phyloP scores from a whole-genome alignment of 352 stramenopile genomes.

The Saprolegnia diclina region DNA sequence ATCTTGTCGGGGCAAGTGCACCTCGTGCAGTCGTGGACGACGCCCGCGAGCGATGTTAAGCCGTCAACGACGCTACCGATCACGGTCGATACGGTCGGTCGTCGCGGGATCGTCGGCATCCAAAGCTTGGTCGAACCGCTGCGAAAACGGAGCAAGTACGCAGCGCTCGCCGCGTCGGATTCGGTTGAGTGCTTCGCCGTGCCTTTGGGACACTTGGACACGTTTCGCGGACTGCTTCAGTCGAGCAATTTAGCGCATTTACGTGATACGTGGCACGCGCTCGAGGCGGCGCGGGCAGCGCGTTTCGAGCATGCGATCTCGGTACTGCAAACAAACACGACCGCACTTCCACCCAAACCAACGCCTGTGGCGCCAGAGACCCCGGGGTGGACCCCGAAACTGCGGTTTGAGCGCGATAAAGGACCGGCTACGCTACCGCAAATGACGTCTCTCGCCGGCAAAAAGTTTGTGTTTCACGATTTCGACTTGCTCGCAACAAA shows the following conservation, averaged over 20 bases:
- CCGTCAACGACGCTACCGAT: neutral
- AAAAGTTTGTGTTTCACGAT: conserved; percentile 23
- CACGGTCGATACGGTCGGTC: conserved; percentile 5
- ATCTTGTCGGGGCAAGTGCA: conserved; percentile 31
- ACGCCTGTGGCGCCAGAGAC: neutral
- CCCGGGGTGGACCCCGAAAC: neutral
- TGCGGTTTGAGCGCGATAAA: neutral
- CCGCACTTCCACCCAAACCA: too few species aligned
- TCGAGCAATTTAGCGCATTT: neutral
- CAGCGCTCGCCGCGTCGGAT: neutral
- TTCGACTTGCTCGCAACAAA: conserved; percentile 12
- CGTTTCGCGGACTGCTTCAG: conserved; percentile 13
- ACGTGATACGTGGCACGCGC: neutral
- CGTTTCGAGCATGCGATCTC: neutral
- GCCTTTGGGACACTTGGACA: neutral
- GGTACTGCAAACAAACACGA: neutral
- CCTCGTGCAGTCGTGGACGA: conserved; percentile 15
- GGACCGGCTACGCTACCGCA: neutral
- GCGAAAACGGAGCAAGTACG: neutral
- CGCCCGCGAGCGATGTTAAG: neutral
- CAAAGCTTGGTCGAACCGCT: neutral
- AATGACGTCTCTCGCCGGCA: conserved; percentile 7
- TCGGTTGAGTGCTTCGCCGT: neutral
- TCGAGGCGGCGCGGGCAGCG: neutral
- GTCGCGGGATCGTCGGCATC: conserved; percentile 2